phyloP scores from a whole-genome alignment of 345 rosid genomes.

The Salix purpurea region DNA sequence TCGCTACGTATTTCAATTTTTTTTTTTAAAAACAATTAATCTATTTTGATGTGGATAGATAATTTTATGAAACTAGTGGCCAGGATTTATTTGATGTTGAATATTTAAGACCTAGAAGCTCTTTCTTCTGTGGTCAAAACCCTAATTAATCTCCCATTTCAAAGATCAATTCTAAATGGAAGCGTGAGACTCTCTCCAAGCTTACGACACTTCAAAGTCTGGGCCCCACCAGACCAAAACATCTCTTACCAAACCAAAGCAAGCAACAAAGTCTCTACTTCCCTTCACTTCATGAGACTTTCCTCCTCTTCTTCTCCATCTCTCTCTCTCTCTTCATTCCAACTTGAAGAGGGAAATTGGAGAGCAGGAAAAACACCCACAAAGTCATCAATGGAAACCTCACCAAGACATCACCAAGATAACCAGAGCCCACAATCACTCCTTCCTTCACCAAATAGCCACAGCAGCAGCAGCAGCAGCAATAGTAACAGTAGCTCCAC shows the following conservation, averaged over 20 bases:
- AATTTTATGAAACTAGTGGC: too few species aligned
- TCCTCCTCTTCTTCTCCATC: background rate
- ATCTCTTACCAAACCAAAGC: slow-evolving; percentile 57
- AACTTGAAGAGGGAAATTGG: too few species aligned
- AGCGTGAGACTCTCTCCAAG: background rate
- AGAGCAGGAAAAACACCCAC: background rate
- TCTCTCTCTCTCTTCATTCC: background rate
- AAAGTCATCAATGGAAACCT: slow-evolving; percentile 54
- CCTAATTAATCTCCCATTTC: too few species aligned
- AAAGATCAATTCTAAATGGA: background rate
- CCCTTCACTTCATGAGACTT: background rate
- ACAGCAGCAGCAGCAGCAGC: slow-evolving; percentile 36
- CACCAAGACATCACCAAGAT: slow-evolving; percentile 46
- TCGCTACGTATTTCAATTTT: too few species aligned
- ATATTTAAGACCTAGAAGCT: background rate
- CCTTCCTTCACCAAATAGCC: slow-evolving; percentile 52
- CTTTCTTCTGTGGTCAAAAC: too few species aligned
- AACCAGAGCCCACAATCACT: slow-evolving; percentile 26
- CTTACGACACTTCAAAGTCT: slow-evolving; percentile 3
- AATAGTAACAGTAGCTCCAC: slow-evolving; percentile 27
- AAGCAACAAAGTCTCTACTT: slow-evolving; percentile 12
- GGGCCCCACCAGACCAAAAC: slow-evolving; percentile 42
- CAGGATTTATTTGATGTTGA: background rate
- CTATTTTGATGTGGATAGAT: too few species aligned
- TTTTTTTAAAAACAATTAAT: too few species aligned